Base-by-base conservation (phyloP, 345 rosid genomes). In the Microcos paniculata region DNA sequence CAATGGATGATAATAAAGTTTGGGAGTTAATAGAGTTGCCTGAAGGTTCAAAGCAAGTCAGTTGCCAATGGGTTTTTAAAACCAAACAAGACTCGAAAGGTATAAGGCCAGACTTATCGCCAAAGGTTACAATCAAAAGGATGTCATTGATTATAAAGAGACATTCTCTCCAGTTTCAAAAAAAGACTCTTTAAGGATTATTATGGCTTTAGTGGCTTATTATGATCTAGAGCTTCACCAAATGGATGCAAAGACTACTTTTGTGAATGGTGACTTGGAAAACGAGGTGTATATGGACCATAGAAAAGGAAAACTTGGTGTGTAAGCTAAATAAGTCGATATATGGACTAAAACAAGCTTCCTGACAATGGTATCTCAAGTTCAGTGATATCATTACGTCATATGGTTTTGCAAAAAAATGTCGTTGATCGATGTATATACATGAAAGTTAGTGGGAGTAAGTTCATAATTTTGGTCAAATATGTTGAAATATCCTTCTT, bases 311-410 rank as follows among this genome's bases (percentile, higher is more conserved):
- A n/a, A n/a, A n/a, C n/a, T n/a, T n/a, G n/a, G n/a, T n/a, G n/a
- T n/a, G n/a, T n/a, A n/a, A n/a, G n/a, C n/a, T n/a, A n/a, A n/a
- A n/a, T n/a, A n/a, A n/a, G n/a, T n/a, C n/a, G n/a, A n/a, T 43
- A 23, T 68, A 68, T n/a, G 72, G 72, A 16, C 57, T 70, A 3
- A 70, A 70, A 70, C 58, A 70, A 46, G 33, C 73, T 70, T 52
- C 35, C 31, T 9, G 58, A 7, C 40, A 48, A 14, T 70, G 72
- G 72, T 68, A 51, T 51, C 4, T 59, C 9, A 55, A 58, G 40
- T 73, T 21, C 14, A 56, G 58, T 57, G 66, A 73, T 73, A 73
- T 4, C 23, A 40, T 73, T 5, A 38, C 35, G 9, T 58, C 55
- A 31, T 73, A 18, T 13, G 67, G 21, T 21, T 58, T n/a, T n/a